Percentiles rank a stretch among this genome's conserved stretches.
phyloP scores from a whole-genome alignment of 2,329 filamentous ascomycete species.

The Trichocomaceae sp. region DNA sequence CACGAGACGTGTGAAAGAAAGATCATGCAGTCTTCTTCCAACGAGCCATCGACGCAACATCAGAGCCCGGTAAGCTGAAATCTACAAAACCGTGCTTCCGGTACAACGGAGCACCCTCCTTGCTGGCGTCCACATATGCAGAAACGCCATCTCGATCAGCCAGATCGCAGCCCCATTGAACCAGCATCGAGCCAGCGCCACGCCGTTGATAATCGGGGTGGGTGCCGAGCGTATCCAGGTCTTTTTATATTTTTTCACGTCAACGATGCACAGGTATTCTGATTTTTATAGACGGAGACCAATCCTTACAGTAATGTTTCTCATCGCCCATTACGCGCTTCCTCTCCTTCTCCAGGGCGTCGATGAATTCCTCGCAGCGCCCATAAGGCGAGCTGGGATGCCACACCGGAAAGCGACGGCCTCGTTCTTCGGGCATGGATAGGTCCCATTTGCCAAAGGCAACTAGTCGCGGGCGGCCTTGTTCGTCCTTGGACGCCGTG shows the following conservation, averaged over 20 bases:
- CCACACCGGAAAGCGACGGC: not conserved
- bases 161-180: slow-evolving; percentile 18
- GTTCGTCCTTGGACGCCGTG: not conserved
- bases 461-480: not conserved
- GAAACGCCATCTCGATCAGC: not conserved
- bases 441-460: slow-evolving; percentile 5
- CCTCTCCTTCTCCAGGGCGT: not conserved
- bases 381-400: not conserved
- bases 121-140: not conserved
- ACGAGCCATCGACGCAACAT: slow-evolving; percentile 6
- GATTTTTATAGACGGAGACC: not conserved
- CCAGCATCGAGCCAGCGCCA: slow-evolving; percentile 17
- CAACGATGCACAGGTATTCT: no score
- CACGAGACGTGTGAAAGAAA: not conserved
- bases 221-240: slow-evolving; percentile 16
- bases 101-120: not conserved
- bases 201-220: slow-evolving; percentile 15
- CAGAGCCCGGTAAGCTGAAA: not conserved
- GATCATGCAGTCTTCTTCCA: slow-evolving; percentile 11
- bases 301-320: not conserved
- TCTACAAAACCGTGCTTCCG: not conserved
- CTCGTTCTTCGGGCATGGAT: slow-evolving; percentile 1
- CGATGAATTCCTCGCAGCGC: not conserved
- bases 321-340: not conserved
- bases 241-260: not conserved